Base-by-base conservation (phyloP, 257 asterid species). In the Apocynum venetum region DNA sequence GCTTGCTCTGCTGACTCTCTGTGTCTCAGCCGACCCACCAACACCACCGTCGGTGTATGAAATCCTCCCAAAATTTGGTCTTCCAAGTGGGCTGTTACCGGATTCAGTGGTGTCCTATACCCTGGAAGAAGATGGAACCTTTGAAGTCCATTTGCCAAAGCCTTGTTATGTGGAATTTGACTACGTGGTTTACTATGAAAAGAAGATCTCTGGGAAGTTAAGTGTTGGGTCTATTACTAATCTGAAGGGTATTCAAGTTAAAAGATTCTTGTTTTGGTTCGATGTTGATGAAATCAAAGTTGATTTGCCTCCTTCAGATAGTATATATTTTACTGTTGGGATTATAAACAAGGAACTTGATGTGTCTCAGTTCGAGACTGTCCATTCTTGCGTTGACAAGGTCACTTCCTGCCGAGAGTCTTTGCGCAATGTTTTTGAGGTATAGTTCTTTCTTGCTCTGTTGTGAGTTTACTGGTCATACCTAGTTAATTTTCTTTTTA, bases 1-100 rank as follows among this genome's bases (percentile, higher is more conserved):
- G n/a, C 48, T 79, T 67, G 36, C 68, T 10, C 41, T 83, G 66
- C 12, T 61, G 5, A 17, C 44, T 69, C 59, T 64, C 1, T 68
- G 36, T 3, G 76, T 75, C 71, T 74, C 75, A 20, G 75, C 73
- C 57, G 81, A 74, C 31, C 55, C 65, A 3, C 36, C 65, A 57
- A 74, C 87, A 13, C 36, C 60, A 49, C 95, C 89, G 11, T 82
- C 98, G 13, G 89, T 89, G 13, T 93, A 87, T 85, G 92, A 95
- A 59, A 78, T 90, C 65, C 96, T 95, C 74, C 87, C 84, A 0
- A 55, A 74, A 64, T 95, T 52, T 86, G 91, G 93, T 40, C 97
- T 95, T 66, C 98, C 99, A 65, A 84, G 89, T 70, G 98, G 99
- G 72, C 96, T 93, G 46, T 77, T 95, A 66, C 98, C 98, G 5